Base-by-base conservation (phyloP, 1,284 basidiomycete species). In the Irpex sp. region DNA sequence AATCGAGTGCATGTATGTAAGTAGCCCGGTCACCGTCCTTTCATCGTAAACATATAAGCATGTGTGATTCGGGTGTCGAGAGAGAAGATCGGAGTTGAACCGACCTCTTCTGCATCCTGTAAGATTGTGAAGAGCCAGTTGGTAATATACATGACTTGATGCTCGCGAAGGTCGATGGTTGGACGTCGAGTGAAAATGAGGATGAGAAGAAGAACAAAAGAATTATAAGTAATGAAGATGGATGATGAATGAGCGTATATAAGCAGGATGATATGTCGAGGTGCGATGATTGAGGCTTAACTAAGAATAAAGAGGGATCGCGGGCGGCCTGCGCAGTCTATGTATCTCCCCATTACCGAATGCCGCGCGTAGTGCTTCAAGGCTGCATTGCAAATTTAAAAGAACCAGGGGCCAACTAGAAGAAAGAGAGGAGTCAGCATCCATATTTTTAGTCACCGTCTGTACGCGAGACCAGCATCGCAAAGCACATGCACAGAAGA, bases 321-420 rank as follows among this genome's bases (percentile, higher is more conserved):
- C 7, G 54, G 21, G 6, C 9, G 26, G n/a, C 26, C 19, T 26
- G 51, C 51, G 51, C 15, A 9, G 19, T 19, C 13, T 19, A 19
- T 19, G 19, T 52, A 19, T 56, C 49, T 51, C 17, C 13, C 49
- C 9, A 31, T 8, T 21, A 9, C 34, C 21, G 9, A 36, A 4
- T 26, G 26, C 26, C 26, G 26, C 26, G 26, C 26, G 26, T 26
- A 26, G 26, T 26, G 26, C 26, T 26, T 26, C 26, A 26, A 26
- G 26, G 26, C 26, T 26, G 26, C 26, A 36, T 13, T 8, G 11
- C 2, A 9, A 17, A 44, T 49, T 69, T 67, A 77, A 64, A 76
- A 77, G 51, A 77, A 56, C 76, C 76, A 77, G n/a, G 76, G 76
- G 15, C 76, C 76, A 31, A 76, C 76, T 77, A 62, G 8, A 49